Base-by-base conservation (phyloP, 768 basidiomycete genomes). In the Strobilomyces confusus region DNA sequence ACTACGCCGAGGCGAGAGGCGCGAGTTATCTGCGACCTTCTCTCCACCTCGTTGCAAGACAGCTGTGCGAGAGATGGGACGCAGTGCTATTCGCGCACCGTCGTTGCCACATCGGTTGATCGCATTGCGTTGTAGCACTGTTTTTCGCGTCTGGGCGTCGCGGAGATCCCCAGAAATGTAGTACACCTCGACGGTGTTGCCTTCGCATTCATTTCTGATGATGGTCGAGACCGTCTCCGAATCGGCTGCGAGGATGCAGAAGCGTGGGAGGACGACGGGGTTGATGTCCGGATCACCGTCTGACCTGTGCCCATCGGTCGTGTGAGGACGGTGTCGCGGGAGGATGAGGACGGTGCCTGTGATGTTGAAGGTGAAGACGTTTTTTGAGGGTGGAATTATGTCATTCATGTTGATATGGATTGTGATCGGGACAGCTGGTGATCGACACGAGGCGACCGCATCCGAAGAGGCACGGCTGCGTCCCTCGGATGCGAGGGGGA, bases 391-490 rank as follows among this genome's bases (percentile, higher is more conserved):
- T 3, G 82, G 79, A 23, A 82, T 74, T 8, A 91, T 73, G 38
- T 91, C 87, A 58, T 88, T 87, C 76, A 91, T 88, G 63, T 91
- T 89, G 54, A 92, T 58, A 64, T 90, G 88, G 9, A 91, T 69
- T 0, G 87, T 88, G 42, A 92, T 75, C 3, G 87, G 84, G 14
- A 76, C 70, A 19, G 77, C 77, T 1, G 88, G 89, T 12, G 80
- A 74, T 29, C 65, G 68, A 48, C 29, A 67, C 26, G 49, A 46
- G 42, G 47, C 38, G 51, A 56, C 47, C 51, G 49, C 66, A 33
- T 70, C 56, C 36, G 76, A 77, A 13, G 74, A 70, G 12, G 75
- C 63, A 44, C 75, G 67, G 48, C 75, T 76, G 43, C 67, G 64
- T 19, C 73, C 69, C 34, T 65, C 70, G 5, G 67, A 65, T 13